Conservation (phyloP, 2,329 filamentous ascomycete genomes). For the Chaetoscypha palmicola region DNA sequence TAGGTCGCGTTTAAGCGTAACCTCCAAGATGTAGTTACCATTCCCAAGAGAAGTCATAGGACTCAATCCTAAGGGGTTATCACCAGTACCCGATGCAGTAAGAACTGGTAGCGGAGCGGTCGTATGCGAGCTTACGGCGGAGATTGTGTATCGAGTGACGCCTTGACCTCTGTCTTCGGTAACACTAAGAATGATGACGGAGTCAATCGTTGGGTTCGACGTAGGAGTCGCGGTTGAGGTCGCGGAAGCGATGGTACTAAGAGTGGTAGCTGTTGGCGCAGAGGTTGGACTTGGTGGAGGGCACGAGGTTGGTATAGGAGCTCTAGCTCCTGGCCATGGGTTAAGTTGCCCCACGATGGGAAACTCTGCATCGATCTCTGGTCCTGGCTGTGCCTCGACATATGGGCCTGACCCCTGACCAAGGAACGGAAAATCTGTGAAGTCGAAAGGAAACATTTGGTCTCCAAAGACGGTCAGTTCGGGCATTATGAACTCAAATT, state of each 20-base stretch:
- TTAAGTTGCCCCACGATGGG: constrained; percentile 32
- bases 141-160: constrained; percentile 5
- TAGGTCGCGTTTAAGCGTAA: constrained; percentile 6
- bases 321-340: constrained; percentile 26
- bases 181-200: constrained; percentile 9
- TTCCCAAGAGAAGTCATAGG: constrained; percentile 4
- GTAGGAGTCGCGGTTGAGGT: constrained; percentile 4
- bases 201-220: constrained; percentile 2
- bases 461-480: constrained; percentile 34
- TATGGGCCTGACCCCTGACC: constrained; percentile 29
- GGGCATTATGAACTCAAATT: constrained; percentile 38
- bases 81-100: constrained; percentile 5
- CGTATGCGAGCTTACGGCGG: constrained; percentile 7
- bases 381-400: constrained; percentile 15
- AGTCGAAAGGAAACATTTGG: constrained; percentile 30
- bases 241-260: not conserved
- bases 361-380: not conserved
- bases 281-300: constrained; percentile 2
- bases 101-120: constrained; percentile 6
- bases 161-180: constrained; percentile 5
- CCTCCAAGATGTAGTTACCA: constrained; percentile 9
- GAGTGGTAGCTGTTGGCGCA: constrained; percentile 1
- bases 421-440: constrained; percentile 31
- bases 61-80: constrained; percentile 3
- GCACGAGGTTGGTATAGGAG: constrained; percentile 8